phyloP scores from a whole-genome alignment of 2,329 filamentous ascomycete species.

The Mariannaea elegans region DNA sequence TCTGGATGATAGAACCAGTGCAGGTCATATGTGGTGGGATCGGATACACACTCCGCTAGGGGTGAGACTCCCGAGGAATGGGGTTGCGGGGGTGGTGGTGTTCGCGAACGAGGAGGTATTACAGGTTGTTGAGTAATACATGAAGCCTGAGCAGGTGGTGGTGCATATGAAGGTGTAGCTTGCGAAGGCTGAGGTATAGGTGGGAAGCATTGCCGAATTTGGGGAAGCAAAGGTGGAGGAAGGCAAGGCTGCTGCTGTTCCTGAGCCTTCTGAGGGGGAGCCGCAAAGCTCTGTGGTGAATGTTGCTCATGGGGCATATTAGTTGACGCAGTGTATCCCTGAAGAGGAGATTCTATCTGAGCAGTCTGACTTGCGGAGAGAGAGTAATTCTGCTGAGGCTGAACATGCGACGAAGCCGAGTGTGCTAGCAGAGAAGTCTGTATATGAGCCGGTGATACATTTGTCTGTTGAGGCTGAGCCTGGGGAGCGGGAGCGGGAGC shows the following conservation, averaged over 20 bases:
- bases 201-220: not conserved
- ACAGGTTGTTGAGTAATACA: not conserved
- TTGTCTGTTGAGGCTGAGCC: too few species aligned
- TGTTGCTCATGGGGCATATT: too few species aligned
- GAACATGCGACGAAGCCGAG: too few species aligned
- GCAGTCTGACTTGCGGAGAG: too few species aligned
- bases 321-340: too few species aligned
- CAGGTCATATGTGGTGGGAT: conserved; percentile 39
- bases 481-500: too few species aligned
- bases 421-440: too few species aligned
- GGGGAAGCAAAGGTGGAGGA: not conserved
- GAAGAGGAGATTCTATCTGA: too few species aligned
- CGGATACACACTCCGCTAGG: conserved; percentile 42
- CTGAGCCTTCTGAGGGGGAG: not conserved
- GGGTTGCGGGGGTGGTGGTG: conserved; percentile 23
- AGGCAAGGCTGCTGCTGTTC: not conserved
- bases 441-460: too few species aligned
- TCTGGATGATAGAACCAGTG: conserved; percentile 50
- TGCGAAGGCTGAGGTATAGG: not conserved
- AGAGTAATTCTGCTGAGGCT: too few species aligned
- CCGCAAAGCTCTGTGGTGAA: too few species aligned
- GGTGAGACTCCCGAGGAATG: conserved; percentile 28
- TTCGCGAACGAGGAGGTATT: conserved; percentile 18
- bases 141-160: not conserved
- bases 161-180: not conserved